Evolutionary conservation across 768 basidiomycete genomes (phyloP).

Genomic region (Dioszegia aurantiaca): DNA sequence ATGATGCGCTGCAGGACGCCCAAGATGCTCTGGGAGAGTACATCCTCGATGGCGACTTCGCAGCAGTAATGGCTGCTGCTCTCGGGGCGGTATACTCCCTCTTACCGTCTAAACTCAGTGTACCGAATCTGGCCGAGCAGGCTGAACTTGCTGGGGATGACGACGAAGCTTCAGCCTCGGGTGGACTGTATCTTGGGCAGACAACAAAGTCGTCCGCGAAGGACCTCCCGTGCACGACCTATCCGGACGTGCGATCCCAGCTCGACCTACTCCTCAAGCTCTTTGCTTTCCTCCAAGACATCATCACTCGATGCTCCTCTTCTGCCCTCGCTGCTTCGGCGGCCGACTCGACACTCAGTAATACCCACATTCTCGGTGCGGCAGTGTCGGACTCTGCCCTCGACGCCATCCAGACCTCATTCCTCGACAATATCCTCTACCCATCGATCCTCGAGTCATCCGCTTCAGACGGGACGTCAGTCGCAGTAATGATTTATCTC

Average conservation of each 20-base stretch:
- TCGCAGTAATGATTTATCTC: slow-evolving; percentile 93
- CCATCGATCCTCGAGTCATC: slow-evolving; percentile 91
- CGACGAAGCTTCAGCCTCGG: slow-evolving; percentile 60
- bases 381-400: slow-evolving; percentile 81
- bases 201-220: slow-evolving; percentile 25
- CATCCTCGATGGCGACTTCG: slow-evolving; percentile 94
- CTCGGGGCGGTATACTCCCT: slow-evolving; percentile 88
- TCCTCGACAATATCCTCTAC: slow-evolving; percentile 88
- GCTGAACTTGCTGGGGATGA: slow-evolving; percentile 24
- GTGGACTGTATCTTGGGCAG: slow-evolving; percentile 57
- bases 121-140: slow-evolving; percentile 56
- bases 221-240: slow-evolving; percentile 67
- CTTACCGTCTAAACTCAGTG: slow-evolving; percentile 78
- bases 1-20: slow-evolving; percentile 77
- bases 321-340: background rate
- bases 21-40: slow-evolving; percentile 86
- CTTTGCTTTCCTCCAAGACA: slow-evolving; percentile 86
- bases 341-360: slow-evolving; percentile 2
- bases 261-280: slow-evolving; percentile 87
- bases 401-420: slow-evolving; percentile 75
- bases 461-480: slow-evolving; percentile 86
- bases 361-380: slow-evolving; percentile 64
- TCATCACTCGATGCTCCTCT: slow-evolving; percentile 60
- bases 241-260: slow-evolving; percentile 70
- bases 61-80: slow-evolving; percentile 92